Evolutionary conservation across 176 grass and related monocot species (phyloP).

Genomic region (Oryza meridionalis): DNA sequence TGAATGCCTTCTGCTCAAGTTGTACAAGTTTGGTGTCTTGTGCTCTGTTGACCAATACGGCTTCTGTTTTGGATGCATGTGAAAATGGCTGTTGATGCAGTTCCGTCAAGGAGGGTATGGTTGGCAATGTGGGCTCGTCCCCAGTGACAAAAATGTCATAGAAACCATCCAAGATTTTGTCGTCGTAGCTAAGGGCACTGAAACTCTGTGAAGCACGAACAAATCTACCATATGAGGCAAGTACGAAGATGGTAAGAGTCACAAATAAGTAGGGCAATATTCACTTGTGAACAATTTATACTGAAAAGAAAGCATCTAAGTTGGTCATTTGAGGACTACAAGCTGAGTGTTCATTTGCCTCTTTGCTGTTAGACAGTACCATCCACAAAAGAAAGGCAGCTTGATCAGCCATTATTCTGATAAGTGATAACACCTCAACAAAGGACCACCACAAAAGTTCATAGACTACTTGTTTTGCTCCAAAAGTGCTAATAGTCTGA

Average conservation of each 20-base stretch:
- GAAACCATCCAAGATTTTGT: constrained; percentile 99
- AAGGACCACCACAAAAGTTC: background rate
- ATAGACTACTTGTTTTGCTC: background rate
- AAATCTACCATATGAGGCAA: constrained; percentile 75
- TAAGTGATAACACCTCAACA: constrained; percentile 2
- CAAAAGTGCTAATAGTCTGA: background rate
- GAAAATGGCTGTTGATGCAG: constrained; percentile 56
- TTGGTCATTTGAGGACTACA: constrained; percentile 17
- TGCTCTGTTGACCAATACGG: constrained; percentile 77
- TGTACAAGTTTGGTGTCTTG: constrained; percentile 68
- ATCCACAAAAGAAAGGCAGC: constrained; percentile 13
- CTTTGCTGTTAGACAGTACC: constrained; percentile 3
- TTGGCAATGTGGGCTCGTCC: constrained; percentile 42
- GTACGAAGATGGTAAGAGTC: constrained; percentile 50
- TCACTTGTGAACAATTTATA: constrained; percentile 38
- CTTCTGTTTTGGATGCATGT: constrained; percentile 68
- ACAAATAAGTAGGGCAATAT: constrained; percentile 34
- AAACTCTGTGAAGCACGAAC: constrained; percentile 90
- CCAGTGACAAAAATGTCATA: constrained; percentile 77
- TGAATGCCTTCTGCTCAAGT: constrained; percentile 75
- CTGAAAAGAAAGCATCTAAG: constrained; percentile 26
- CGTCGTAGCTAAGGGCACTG: constrained; percentile 90
- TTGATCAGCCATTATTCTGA: constrained; percentile 14
- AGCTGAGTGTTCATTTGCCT: background rate
- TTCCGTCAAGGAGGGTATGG: constrained; percentile 81